Base-by-base conservation (phyloP, 2,329 filamentous ascomycete species). In the Dichotomopilus funicola region DNA sequence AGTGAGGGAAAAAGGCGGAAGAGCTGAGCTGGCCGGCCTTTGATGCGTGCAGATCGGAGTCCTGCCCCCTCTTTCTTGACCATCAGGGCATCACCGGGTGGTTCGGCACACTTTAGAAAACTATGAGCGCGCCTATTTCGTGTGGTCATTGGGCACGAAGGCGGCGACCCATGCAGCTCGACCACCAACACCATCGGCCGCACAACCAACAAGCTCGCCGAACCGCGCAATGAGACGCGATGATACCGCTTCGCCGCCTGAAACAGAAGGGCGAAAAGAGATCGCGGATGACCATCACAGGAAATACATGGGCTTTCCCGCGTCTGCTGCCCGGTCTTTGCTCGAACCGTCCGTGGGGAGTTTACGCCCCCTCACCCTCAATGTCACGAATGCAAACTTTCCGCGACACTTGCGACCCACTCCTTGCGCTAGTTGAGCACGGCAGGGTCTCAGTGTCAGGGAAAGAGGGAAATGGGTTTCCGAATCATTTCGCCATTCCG, bases 51-150 rank as follows among this genome's bases (percentile, higher is more conserved):
- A 50, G 55, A 50, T 50, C 42, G 34, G 9, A 13, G 12, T 5
- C 42, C 35, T 47, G 36, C 36, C 40, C 33, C 49, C 44, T 13
- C 33, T 4, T 33, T 43, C 44, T 34, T 31, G 19, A 27, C 41
- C 43, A 41, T 35, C 48, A 45, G 19, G 19, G 19, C 19, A 50
- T 37, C 48, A 48, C 45, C 12, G 19, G 27, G 12, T 41, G 49
- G 13, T 37, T 34, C 37, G 6, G 51, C 50, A 40, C 45, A 45
- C 42, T 13, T 37, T 34, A 35, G 41, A 10, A 13, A 42, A 42
- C 36, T 42, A 40, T 12, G 27, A 37, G 33, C 57, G 57, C 57
- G 57, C 53, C 56, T 59, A 56, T 54, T 56, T 42, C 47, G 37
- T 27, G 33, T 35, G 34, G 37, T 38, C 50, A 59, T 56, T 59